Evolutionary conservation across 2,329 filamentous ascomycete species (phyloP), one percentile per base, ranked within the genome.

Genomic region (Trichoderma koningiopsis): DNA sequence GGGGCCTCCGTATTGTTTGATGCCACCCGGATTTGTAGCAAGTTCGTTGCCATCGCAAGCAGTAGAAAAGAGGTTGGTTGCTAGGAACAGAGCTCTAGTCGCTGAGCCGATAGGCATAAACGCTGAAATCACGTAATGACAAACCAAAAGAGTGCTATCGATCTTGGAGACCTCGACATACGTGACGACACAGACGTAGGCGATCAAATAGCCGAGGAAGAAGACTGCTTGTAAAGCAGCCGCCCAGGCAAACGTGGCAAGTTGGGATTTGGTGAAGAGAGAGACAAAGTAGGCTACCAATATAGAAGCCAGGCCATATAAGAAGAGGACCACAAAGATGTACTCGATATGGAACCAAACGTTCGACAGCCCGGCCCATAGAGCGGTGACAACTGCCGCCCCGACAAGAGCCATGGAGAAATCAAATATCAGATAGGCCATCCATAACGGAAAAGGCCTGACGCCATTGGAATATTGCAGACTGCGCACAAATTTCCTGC

Each of bases 391-490:
- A 11, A 96, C 75, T 8, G 89, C 88, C 24, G 90, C 89, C 31
- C 89, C 87, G 16, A 77, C 68, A 16, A 96, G 76, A 0, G 93
- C 89, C 68, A 96, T 89, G 55, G 87, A 77, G 72, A 94, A 93
- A 80, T 97, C 94, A 75, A 97, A 97, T 0, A 84, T 76, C 0
- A 91, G 84, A 76, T 97, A 96, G 1, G 94, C 92, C 5, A 92
- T 80, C 94, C 95, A 97, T 1, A 97, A 83, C 0, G 94, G 93
- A 10, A 92, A 83, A 0, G 92, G 90, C 14, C 92, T 86, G 33
- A 97, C 93, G 58, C 94, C 94, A 76, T 97, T 97, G 66, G 92
- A 96, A 80, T 97, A 97, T 78, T 97, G 91, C 35, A 97, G 83
- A 19, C 92, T 91, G 63, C 94, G 88, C 29, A 97, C 92, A 72